phyloP scores from a whole-genome alignment of 352 stramenopile species.

The Globisporangium okanoganense region DNA sequence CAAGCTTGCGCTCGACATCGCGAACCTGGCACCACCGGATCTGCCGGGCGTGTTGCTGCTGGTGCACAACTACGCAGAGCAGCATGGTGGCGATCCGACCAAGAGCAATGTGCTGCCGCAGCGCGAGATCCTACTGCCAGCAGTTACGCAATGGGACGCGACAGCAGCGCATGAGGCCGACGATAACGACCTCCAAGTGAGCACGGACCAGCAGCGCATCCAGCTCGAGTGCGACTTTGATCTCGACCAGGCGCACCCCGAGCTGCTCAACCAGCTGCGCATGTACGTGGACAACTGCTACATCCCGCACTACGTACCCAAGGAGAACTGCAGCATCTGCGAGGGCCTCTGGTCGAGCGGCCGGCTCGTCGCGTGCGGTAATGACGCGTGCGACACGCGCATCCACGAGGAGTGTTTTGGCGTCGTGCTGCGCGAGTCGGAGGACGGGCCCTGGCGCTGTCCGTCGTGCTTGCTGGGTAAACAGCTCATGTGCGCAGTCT shows the following conservation, averaged over 20 bases:
- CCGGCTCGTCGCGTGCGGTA: constrained; percentile 60
- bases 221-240: constrained; percentile 63
- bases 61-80: constrained; percentile 35
- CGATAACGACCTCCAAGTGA: not conserved
- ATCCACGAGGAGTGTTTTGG: constrained; percentile 86
- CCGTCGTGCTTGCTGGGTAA: constrained; percentile 72
- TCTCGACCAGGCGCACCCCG: constrained; percentile 49
- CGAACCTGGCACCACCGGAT: constrained; percentile 62
- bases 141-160: constrained; percentile 23
- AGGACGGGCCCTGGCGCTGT: constrained; percentile 67
- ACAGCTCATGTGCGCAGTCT: constrained; percentile 67
- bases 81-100: constrained; percentile 16
- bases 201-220: constrained; percentile 15
- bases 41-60: constrained; percentile 61
- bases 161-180: constrained; percentile 9
- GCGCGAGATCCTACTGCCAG: constrained; percentile 1
- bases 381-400: constrained; percentile 54
- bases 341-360: constrained; percentile 81
- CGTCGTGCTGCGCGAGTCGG: constrained; percentile 46
- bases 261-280: constrained; percentile 53
- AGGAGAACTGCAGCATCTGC: constrained; percentile 77
- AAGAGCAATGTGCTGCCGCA: not conserved
- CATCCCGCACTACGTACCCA: constrained; percentile 65
- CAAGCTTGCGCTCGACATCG: constrained; percentile 58
- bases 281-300: constrained; percentile 80